Evolutionary conservation across 768 basidiomycete species (phyloP).

Genomic region (Mycena epipterygia): DNA sequence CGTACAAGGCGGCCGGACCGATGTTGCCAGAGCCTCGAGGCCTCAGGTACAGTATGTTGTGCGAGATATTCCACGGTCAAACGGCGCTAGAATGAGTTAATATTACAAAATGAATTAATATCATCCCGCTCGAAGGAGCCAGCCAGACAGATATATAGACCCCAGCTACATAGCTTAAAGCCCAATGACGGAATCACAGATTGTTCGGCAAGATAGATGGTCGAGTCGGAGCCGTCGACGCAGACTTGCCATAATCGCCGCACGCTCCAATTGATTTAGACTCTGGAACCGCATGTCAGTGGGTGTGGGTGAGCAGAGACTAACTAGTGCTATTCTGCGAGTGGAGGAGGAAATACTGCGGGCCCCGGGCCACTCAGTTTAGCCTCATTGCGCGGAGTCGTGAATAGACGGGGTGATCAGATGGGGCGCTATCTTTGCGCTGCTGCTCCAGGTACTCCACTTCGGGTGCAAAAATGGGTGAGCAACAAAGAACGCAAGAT

Average conservation of each 20-base stretch:
- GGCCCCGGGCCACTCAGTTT: neutral
- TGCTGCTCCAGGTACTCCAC: conserved; percentile 28
- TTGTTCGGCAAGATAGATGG: conserved; percentile 3
- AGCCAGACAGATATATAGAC: too few relatives aligned
- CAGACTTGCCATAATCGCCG: too few relatives aligned
- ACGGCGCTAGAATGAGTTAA: too few relatives aligned
- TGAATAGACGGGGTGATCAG: conserved; percentile 17
- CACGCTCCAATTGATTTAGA: too few relatives aligned
- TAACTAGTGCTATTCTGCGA: neutral
- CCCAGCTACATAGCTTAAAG: neutral
- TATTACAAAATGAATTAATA: too few relatives aligned
- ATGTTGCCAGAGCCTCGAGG: neutral
- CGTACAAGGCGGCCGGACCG: neutral
- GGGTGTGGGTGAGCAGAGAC: too few relatives aligned
- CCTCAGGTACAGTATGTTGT: too few relatives aligned
- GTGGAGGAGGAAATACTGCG: conserved; percentile 6
- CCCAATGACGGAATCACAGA: neutral
- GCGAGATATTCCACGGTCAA: too few relatives aligned
- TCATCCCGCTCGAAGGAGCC: too few relatives aligned
- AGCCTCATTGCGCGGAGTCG: conserved; percentile 15
- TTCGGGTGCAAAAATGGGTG: neutral
- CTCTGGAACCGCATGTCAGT: conserved; percentile 11
- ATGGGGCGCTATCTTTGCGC: conserved; percentile 18
- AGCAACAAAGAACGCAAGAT: neutral
- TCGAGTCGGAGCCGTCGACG: neutral